Evolutionary conservation across 2,329 filamentous ascomycete species (phyloP).

Genomic region (Penicillium sp.): DNA sequence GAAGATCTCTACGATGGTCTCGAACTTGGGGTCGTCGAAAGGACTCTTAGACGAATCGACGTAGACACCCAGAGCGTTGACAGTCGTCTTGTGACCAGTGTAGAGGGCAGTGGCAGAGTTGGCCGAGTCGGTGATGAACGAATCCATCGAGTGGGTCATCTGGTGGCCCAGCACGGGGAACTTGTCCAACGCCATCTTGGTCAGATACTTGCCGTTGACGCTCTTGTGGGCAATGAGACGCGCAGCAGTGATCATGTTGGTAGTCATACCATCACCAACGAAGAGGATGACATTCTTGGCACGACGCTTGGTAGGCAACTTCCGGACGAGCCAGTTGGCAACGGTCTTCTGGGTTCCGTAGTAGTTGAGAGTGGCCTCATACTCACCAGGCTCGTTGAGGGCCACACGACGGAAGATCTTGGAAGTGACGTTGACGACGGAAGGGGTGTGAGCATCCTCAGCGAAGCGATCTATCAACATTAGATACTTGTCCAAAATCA

Average conservation of each 20-base stretch:
- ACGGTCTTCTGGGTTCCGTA: constrained; percentile 73
- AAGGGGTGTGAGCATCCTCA: constrained; percentile 70
- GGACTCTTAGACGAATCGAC: constrained; percentile 74
- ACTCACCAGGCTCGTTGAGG: constrained; percentile 78
- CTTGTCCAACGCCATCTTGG: constrained; percentile 75
- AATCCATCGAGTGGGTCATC: constrained; percentile 86
- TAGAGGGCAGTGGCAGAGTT: constrained; percentile 84
- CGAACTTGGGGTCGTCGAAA: constrained; percentile 85
- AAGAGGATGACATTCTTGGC: constrained; percentile 87
- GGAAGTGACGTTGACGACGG: constrained; percentile 78
- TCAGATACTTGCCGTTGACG: constrained; percentile 84
- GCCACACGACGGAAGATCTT: constrained; percentile 79
- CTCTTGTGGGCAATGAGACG: constrained; percentile 81
- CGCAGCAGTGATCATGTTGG: constrained; percentile 64
- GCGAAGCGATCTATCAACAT: constrained; percentile 70
- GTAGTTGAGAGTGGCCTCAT: constrained; percentile 77
- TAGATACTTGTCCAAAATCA: constrained; percentile 11
- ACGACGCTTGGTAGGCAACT: constrained; percentile 71
- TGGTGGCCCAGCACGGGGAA: constrained; percentile 87
- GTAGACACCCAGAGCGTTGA: constrained; percentile 83
- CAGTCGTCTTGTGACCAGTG: constrained; percentile 80
- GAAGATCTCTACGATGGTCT: constrained; percentile 76
- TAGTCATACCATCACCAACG: constrained; percentile 72
- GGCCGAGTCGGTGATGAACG: constrained; percentile 84
- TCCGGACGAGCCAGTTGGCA: constrained; percentile 78